Base-by-base conservation (phyloP, 2,329 filamentous ascomycete genomes). In the Harringtonia aguacate region DNA sequence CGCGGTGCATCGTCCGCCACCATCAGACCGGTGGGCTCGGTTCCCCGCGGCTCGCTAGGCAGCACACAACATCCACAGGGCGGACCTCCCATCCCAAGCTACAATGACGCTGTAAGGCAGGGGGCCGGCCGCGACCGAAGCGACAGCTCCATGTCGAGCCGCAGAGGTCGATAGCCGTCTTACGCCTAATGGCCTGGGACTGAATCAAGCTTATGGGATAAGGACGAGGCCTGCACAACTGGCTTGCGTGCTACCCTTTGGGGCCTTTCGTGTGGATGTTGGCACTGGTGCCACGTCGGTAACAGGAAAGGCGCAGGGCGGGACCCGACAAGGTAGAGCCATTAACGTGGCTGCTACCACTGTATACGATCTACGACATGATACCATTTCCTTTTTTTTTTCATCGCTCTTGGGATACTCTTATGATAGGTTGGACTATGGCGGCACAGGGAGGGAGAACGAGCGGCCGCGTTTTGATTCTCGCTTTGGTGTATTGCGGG, bases 71-170 rank as follows among this genome's bases (percentile, higher is more conserved):
- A 52, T 28, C 51, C 57, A 39, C 27, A 42, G 46, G 27, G 58
- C 20, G 35, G 59, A 5, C 82, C 85, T 21, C 85, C 86, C 1
- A 88, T 92, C 50, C 86, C 86, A 3, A 89, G 78, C 55, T 94
- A 94, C 58, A 85, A 80, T 59, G 85, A 86, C 47, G 86, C 85
- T 2, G 70, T 88, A 35, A 64, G 66, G 45, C 70, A 76, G 51
- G 72, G 72, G 38, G 67, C 67, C 28, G 65, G 66, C 47, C 62
- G 67, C 41, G 64, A 69, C 43, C 61, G 66, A 48, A 69, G 67
- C 52, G 61, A 62, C 40, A 70, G 66, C 48, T 58, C 63, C 17
- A 40, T 41, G 41, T 50, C 51, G 4, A 27, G 20, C 24, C 36
- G 38, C 8, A 36, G 20, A 38, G 20, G 24, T 5, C 4, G 20